Base-by-base conservation (phyloP, 495 filamentous ascomycete species). In the Rusavskia elegans region DNA sequence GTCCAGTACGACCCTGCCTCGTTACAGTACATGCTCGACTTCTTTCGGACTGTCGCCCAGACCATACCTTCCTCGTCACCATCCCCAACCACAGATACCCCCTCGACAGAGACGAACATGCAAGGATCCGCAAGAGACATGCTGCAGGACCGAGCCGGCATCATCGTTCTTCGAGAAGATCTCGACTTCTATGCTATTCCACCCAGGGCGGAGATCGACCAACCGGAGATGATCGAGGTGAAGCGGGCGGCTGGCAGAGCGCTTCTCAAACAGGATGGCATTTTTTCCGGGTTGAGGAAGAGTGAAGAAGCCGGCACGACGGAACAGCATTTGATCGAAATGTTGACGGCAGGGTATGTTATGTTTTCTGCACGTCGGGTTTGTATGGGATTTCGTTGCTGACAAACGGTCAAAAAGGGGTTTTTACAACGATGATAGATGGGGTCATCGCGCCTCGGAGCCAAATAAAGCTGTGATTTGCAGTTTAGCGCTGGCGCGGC, bases 391-490 rank as follows among this genome's bases (percentile, higher is more conserved):
- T 21, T 9, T 20, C 9, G 29, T 32, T 30, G 25, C 17, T 52
- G 38, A 30, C 17, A 1, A 36, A 32, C 41, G 17, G 3, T 44
- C 11, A 39, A 50, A 27, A 52, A 97, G 92, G 57, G 92, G 92
- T 23, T 99, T 99, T 73, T 88, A 96, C 61, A 85, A 89, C 59
- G 85, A 95, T 51, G 92, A 97, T 63, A 74, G 71, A 44, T 99
- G 92, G 92, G 92, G 92, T 39, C 92, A 99, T 62, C 85, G 92
- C 41, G 92, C 92, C 16, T 83, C 84, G 44, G 92, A 99, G 64
- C 92, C 92, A 16, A 90, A 90, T 68, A 99, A 97, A 71, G 92
- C 92, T 11, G 93, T 99, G 42, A 92, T 99, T 56, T 97, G 93
- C 71, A 92, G 85, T 68, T 75, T 99, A 57, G 92, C 92, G 2